Percentiles rank a stretch among this genome's conserved stretches.
Conservation (phyloP, 129 eudicot species). For the Ambrosia trifida region DNA sequence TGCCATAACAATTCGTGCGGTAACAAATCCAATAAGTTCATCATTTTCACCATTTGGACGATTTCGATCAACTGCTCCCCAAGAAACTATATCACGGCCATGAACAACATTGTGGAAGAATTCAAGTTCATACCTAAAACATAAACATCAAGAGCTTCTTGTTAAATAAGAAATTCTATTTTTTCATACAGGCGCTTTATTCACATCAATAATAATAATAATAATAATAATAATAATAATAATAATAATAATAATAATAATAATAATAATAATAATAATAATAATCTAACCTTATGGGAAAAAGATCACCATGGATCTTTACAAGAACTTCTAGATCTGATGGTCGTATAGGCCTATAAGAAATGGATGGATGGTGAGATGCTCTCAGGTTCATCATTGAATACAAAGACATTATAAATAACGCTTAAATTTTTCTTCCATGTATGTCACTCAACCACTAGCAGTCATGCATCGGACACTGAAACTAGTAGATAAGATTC, state of each 20-base stretch:
- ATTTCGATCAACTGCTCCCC: conserved; percentile 97
- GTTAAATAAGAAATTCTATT: conserved; percentile 3
- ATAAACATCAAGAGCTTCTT: conserved; percentile 30
- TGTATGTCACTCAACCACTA: conserved; percentile 46
- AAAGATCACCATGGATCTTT: conserved; percentile 74
- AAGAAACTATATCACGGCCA: conserved; percentile 83
- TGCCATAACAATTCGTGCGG: conserved; percentile 67
- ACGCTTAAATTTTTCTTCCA: conserved; percentile 47
- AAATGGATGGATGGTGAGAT: conserved; percentile 53
- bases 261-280: not conserved
- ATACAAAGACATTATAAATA: conserved; percentile 35
- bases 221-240: not conserved
- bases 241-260: not conserved
- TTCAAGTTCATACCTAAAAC: conserved; percentile 73
- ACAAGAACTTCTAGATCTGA: conserved; percentile 71
- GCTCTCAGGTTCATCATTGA: conserved; percentile 62
- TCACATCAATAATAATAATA: not conserved
- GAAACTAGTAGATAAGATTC: conserved; percentile 17
- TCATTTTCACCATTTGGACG: conserved; percentile 68
- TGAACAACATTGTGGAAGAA: conserved; percentile 89
- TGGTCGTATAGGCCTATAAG: conserved; percentile 75
- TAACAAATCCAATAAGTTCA: conserved; percentile 90
- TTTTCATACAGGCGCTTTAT: not conserved
- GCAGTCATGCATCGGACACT: conserved; percentile 42
- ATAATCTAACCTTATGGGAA: conserved; percentile 79